phyloP scores from a whole-genome alignment of 805 yeast species.

The Yarrowia bubula region DNA sequence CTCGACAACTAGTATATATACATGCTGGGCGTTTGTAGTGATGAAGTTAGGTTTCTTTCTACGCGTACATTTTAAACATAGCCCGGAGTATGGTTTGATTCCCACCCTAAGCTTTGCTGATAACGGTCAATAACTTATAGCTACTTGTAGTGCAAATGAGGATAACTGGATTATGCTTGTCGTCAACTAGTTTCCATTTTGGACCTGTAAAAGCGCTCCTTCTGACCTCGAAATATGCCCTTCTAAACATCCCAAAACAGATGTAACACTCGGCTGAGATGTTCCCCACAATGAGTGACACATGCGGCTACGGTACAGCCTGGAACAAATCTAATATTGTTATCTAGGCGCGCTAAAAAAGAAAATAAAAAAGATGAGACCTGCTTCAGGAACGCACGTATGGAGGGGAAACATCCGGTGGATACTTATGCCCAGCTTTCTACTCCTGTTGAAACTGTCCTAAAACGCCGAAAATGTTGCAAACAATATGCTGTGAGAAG shows the following conservation, averaged over 20 bases:
- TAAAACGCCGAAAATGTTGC: too few species aligned
- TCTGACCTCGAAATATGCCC: too few species aligned
- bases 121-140: not conserved
- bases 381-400: not conserved
- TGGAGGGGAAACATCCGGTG: not conserved
- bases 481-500: too few species aligned
- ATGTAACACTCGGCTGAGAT: not conserved
- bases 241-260: not conserved
- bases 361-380: not conserved
- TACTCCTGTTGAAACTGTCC: too few species aligned
- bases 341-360: constrained; percentile 19
- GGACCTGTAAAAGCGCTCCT: too few species aligned
- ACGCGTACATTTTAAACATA: too few species aligned
- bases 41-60: not conserved
- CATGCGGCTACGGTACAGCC: not conserved
- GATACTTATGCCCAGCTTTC: not conserved
- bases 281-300: not conserved
- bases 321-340: not conserved
- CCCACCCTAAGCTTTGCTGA: not conserved
- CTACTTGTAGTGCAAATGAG: too few species aligned
- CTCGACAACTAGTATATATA: not conserved
- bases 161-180: too few species aligned
- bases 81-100: not conserved
- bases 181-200: too few species aligned
- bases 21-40: not conserved